Percentiles rank a stretch among this genome's conserved stretches.
Evolutionary conservation across 1,284 basidiomycete species (phyloP).

Genomic region (Naganishia liquefaciens): DNA sequence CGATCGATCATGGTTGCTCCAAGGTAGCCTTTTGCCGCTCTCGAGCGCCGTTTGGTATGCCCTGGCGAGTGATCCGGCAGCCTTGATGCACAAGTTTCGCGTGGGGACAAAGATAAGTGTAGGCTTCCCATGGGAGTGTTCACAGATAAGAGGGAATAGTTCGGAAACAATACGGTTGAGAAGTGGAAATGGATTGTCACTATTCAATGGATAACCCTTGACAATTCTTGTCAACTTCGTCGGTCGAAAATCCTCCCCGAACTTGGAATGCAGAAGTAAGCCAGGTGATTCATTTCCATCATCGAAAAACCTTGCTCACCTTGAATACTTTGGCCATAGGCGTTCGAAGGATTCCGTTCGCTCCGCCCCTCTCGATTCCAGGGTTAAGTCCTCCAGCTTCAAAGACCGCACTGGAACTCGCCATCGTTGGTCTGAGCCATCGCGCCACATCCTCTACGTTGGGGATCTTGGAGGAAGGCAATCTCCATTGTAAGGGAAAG

Average conservation of each 20-base stretch:
- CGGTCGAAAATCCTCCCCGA: conserved; percentile 85
- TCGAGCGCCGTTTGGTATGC: conserved; percentile 65
- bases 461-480: conserved; percentile 56
- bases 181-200: conserved; percentile 78
- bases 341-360: conserved; percentile 43
- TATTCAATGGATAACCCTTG: conserved; percentile 58
- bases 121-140: conserved; percentile 72
- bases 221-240: conserved; percentile 75
- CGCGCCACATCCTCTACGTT: conserved; percentile 86
- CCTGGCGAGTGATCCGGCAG: conserved; percentile 72
- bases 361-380: conserved; percentile 5
- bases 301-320: conserved; percentile 55
- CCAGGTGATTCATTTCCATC: background rate
- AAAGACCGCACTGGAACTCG: conserved; percentile 29
- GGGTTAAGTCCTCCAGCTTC: conserved; percentile 38
- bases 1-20: conserved; percentile 53
- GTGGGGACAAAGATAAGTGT: conserved; percentile 83
- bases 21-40: conserved; percentile 62
- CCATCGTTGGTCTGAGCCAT: conserved; percentile 69
- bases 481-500: too few relatives aligned
- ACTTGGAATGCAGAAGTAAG: conserved; percentile 58
- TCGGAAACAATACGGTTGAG: conserved; percentile 70
- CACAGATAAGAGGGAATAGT: conserved; percentile 68
- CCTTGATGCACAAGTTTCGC: conserved; percentile 58
- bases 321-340: conserved; percentile 69